Base-by-base conservation (phyloP, 2,329 filamentous ascomycete genomes). In the Alternaria brassicae region DNA sequence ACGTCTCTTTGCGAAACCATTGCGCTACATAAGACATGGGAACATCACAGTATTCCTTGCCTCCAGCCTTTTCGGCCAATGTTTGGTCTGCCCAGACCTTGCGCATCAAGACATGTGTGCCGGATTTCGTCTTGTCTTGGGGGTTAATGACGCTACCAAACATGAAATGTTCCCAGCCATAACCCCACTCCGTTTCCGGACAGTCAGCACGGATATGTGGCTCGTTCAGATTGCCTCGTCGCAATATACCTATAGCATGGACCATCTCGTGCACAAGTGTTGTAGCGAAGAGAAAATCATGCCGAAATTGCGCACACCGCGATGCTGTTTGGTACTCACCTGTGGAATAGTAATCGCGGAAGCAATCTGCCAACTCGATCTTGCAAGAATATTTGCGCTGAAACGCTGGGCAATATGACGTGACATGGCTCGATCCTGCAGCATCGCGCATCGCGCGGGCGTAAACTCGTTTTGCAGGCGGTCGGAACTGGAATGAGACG, bases 131-230 rank as follows among this genome's bases (percentile, higher is more conserved):
- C 25, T 62, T 63, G 28, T 74, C 65, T 41, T 72, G 70, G 1
- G 75, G 73, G 27, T 77, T 74, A 27, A 77, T 69, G 4, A 75
- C 61, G 25, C 62, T 63, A 13, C 75, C 74, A 37, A 78, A 77
- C 63, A 75, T 71, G 61, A 73, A 75, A 44, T 74, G 68, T 53
- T 78, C 76, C 74, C 75, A 78, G n/a, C 73, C 70, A 45, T 61
- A 72, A 13, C 76, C 76, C 64, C 69, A 72, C 47, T 78, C 76
- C 2, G 63, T 60, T 6, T 65, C 65, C 3, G 72, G 73, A 56
- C 70, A 68, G 17, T 73, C 61, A 12, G 58, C 52, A 10, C 60
- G 54, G 23, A 75, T 67, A 39, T 57, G 64, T 27, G 73, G 71
- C 60, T 78, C 76, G 4, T 39, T 32, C 1, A 72, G 32, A 23